A percentile compares a stretch with the other conserved stretches of the same genome.
Conservation (phyloP, 495 filamentous ascomycete genomes). For the Pyrenopolyporus hunteri region DNA sequence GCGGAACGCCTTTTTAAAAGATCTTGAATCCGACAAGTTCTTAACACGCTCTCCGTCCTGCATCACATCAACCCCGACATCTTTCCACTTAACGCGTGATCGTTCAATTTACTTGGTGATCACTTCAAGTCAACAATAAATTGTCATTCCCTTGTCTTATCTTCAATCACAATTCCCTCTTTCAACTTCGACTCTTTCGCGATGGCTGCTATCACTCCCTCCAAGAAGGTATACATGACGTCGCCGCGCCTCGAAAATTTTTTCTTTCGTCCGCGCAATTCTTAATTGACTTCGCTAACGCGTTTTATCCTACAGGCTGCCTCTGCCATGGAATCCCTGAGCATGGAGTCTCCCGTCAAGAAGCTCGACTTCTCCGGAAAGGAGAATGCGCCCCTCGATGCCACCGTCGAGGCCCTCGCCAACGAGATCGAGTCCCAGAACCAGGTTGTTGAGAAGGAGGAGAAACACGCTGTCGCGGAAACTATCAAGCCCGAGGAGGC, state of each 20-base stretch:
- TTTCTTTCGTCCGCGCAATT: not conserved
- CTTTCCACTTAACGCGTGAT: constrained; percentile 26
- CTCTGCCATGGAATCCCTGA: constrained; percentile 82
- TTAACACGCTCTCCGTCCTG: constrained; percentile 26
- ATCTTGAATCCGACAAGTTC: constrained; percentile 25
- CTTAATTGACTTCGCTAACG: constrained; percentile 43
- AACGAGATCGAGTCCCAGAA: constrained; percentile 59
- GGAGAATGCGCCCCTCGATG: constrained; percentile 76
- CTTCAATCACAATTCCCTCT: constrained; percentile 8
- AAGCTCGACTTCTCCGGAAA: constrained; percentile 86
- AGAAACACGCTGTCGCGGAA: constrained; percentile 59
- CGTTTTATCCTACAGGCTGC: constrained; percentile 66
- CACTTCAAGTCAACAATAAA: constrained; percentile 9
- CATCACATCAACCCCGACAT: constrained; percentile 31
- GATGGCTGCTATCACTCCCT: constrained; percentile 81
- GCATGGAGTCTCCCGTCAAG: constrained; percentile 93
- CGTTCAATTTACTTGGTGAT: constrained; percentile 17
- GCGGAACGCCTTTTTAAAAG: constrained; percentile 40
- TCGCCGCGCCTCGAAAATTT: not conserved
- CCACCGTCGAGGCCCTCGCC: constrained; percentile 61
- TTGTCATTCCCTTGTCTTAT: constrained; percentile 11
- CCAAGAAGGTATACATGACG: constrained; percentile 78
- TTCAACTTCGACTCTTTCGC: constrained; percentile 28
- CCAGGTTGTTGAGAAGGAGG: constrained; percentile 51
- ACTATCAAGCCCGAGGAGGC: constrained; percentile 74